These are phyloP conservation scores for Eucommia ulmoides DNA, from an alignment of 257 asterid genomes.

Conservation along the genomic window DNA sequence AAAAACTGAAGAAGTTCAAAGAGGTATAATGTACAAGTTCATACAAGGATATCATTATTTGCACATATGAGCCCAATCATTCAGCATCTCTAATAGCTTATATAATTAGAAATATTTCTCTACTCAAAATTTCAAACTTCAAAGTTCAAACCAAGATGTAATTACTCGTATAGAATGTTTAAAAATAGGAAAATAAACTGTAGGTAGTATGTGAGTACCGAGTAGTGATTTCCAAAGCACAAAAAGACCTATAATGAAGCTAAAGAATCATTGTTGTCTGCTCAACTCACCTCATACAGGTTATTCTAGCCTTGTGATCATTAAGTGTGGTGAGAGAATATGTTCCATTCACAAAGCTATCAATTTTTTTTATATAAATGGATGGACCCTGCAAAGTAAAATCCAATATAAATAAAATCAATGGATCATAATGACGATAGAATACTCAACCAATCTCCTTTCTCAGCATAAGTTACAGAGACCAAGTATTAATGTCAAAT, in stretches of 20 bases:
- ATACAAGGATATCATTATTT: neutral
- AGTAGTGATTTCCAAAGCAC: neutral
- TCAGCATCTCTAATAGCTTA: too few species aligned
- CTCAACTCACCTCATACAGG: constrained; percentile 52
- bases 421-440: constrained; percentile 1
- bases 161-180: neutral
- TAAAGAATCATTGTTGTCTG: too few species aligned
- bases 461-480: neutral
- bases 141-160: neutral
- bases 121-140: too few species aligned
- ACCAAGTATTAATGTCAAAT: neutral
- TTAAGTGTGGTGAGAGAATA: constrained; percentile 14
- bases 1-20: neutral
- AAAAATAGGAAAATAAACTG: neutral
- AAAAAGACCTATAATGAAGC: neutral
- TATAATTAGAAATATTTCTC: too few species aligned
- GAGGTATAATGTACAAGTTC: neutral
- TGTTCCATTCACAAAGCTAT: constrained; percentile 16
- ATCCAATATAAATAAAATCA: constrained; percentile 3
- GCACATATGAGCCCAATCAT: too few species aligned
- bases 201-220: too few species aligned
- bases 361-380: constrained; percentile 20
- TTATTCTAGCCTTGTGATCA: constrained; percentile 58
- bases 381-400: constrained; percentile 43
- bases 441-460: constrained; percentile 1